Evolutionary conservation across 1,284 basidiomycete species (phyloP), one percentile per base, ranked within the genome.

Genomic region (Pseudozyma hubeiensis): DNA sequence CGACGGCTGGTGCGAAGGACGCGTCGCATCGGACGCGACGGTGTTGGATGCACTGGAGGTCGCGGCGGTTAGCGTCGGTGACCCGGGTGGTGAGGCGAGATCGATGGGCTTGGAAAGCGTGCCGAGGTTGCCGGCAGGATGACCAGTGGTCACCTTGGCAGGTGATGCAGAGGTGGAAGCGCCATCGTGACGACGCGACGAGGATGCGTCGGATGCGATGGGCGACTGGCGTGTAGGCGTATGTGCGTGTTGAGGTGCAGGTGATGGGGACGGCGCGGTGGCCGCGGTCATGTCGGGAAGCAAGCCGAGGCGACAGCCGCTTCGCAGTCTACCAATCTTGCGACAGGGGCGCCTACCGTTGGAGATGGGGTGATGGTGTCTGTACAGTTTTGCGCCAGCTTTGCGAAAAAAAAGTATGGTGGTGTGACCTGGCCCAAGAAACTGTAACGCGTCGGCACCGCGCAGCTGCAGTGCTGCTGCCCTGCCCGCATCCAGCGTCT

Each of bases 381-480:
- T 62, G 24, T 66, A 57, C 49, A 63, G 60, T 67, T 64, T 56
- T 66, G 53, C 44, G 39, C 44, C 44, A 11, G 24, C 35, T 30
- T 34, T 13, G 39, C 40, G 24, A 44, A 44, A 40, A 44, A 44
- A 44, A 61, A 64, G 47, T 48, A 61, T 52, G 63, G 63, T 65
- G 68, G 68, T 71, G 68, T 71, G 68, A 71, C 68, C 47, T 66
- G 3, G 63, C 35, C 33, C 51, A 24, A 62, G 68, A 71, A 71
- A 71, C 68, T 71, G 59, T 64, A 70, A 60, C 61, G 67, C 66
- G 60, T 69, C 66, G 60, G 66, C 60, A 69, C 66, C 66, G 63
- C 63, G 40, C 31, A 34, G 24, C 33, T 48, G 47, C 47, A 48
- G n/a, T 31, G 16, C 31, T 7, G 39, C 49, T 30, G 30, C 50